Base-by-base conservation (phyloP, 805 yeast species). In the Scheffersomyces spartinae region DNA sequence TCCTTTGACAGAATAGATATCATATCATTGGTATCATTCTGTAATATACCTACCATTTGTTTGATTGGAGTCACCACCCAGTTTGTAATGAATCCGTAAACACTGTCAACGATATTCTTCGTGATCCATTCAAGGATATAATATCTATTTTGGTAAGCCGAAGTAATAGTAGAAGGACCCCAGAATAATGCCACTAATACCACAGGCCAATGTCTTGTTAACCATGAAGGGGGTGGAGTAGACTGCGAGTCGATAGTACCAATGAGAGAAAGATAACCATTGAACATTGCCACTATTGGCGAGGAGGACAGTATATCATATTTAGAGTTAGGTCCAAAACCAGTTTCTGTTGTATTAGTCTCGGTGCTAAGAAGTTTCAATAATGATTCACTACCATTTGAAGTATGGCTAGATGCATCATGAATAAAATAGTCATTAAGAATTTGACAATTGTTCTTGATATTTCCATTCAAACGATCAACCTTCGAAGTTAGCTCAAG, bases 21-120 rank as follows among this genome's bases (percentile, higher is more conserved):
- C 31, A 75, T 69, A 2, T 77, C 69, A 18, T 63, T 60, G 9
- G 79, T 78, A 44, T 86, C 96, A 47, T 82, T 91, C 26, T 91
- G 64, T n/a, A 88, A 74, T 0, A 94, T 84, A 24, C 71, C 64
- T 36, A 83, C 54, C 35, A 88, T 75, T 38, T 80, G 75, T 21
- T 59, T 56, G 11, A 81, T 43, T 1, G 97, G 98, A 23, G 67
- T 66, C 20, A 83, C 55, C 3, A 88, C 66, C 97, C 98, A 88
- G 46, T 86, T 84, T 17, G 61, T 50, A 60, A 75, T 68, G 39
- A 86, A 77, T 4, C 88, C 83, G 15, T 44, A 42, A 1, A 62
- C 41, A 0, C 93, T 76, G n/a, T 74, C 81, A 9, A 74, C 47
- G 5, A 83, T 43, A 27, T 78, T 76, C 25, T 59, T 56, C 26